Base-by-base conservation (phyloP, 768 basidiomycete genomes). In the Leucocoprinus birnbaumii region DNA sequence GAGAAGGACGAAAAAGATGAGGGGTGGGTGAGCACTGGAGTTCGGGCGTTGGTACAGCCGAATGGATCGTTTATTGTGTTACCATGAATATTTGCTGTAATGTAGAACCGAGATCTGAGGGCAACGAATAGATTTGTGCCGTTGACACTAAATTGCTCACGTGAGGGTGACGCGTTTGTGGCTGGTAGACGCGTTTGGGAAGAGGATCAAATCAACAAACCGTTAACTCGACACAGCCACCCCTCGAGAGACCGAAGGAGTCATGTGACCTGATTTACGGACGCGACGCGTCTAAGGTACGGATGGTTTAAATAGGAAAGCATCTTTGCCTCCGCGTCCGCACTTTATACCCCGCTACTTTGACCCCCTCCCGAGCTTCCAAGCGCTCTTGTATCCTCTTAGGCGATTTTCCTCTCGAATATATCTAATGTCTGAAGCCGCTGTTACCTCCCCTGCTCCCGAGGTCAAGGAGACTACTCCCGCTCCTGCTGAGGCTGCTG, bases 51-150 rank as follows among this genome's bases (percentile, higher is more conserved):
- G 34, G 84, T 85, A 55, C 76, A 80, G 68, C 78, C 83, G 22
- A 89, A 88, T 63, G 89, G 89, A 0, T 77, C 86, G 7, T 89
- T 91, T 69, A 66, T 71, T 53, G 59, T 73, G n/a, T 57, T 71
- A 59, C 48, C 45, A 41, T 55, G 27, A 27, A 21, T n/a, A 26
- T 18, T 52, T 3, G 31, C 5, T 31, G 31, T 44, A 51, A 31
- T 48, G 46, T 48, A 48, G 34, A 18, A 14, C 31, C 19, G 25
- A 48, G 19, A 48, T 34, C 26, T 41, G 5, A 16, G 40, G n/a
- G n/a, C 40, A 6, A 16, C n/a, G 40, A 41, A 41, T 41, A 41
- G 40, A 44, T 44, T 11, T 14, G 10, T 31, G 31, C 11, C 5
- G 43, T 44, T 21, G 43, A 21, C 22, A 62, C 59, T 56, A 53